Percentiles rank a stretch among this genome's conserved stretches.
Evolutionary conservation across 2,329 filamentous ascomycete genomes (phyloP).

Genomic region (Epichloe baconii): DNA sequence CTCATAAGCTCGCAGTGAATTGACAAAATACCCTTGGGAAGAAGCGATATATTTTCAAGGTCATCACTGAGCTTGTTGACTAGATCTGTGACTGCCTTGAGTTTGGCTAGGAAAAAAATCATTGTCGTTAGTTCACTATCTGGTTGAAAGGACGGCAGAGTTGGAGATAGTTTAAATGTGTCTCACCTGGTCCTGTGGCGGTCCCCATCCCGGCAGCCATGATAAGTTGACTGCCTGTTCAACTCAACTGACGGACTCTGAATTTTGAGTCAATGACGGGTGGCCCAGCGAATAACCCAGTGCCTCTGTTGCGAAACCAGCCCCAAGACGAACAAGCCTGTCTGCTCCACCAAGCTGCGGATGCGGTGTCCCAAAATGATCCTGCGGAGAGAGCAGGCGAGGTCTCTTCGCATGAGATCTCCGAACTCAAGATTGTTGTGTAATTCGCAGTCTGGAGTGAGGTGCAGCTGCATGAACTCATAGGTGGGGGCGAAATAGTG

Average conservation of each 20-base stretch:
- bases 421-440: no score
- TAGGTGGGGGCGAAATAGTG: no score
- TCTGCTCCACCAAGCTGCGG: not conserved
- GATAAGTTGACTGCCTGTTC: constrained; percentile 3
- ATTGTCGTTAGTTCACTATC: constrained; percentile 7
- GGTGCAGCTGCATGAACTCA: no score
- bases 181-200: constrained; percentile 30
- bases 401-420: not conserved
- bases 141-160: constrained; percentile 5
- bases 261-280: not conserved
- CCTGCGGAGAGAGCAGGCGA: not conserved
- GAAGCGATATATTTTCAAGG: constrained; percentile 43
- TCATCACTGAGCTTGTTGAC: constrained; percentile 50
- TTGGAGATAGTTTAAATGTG: not conserved
- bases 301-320: not conserved
- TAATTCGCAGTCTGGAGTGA: no score
- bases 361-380: not conserved
- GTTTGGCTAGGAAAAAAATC: constrained; percentile 39
- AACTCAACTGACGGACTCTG: not conserved
- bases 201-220: constrained; percentile 17
- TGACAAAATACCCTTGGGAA: constrained; percentile 40
- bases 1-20: not conserved
- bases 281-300: not conserved
- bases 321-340: not conserved
- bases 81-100: constrained; percentile 52